Conservation (phyloP, 495 filamentous ascomycete genomes). For the Aspergillus carlsbadensis region DNA sequence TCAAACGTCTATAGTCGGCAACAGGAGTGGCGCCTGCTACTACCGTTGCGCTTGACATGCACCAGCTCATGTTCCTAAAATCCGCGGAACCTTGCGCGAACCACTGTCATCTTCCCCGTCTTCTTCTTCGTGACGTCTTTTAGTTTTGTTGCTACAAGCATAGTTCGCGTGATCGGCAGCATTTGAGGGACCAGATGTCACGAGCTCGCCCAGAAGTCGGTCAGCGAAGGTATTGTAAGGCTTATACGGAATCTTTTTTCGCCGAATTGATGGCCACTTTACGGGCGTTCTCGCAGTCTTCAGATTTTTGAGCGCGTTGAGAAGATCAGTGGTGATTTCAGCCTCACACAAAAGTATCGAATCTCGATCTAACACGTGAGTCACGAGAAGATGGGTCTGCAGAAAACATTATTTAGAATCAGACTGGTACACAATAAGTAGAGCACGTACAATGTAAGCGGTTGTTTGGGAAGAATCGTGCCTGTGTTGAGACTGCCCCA, state of each 20-base stretch:
- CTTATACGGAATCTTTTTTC: slow-evolving; percentile 14
- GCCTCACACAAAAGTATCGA: slow-evolving; percentile 19
- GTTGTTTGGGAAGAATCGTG: neutral
- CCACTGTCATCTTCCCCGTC: too few species aligned
- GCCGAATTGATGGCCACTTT: slow-evolving; percentile 13
- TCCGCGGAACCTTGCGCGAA: too few species aligned
- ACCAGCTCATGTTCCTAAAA: too few species aligned
- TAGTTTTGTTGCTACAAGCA: too few species aligned
- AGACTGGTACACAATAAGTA: neutral
- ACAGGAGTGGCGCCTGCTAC: too few species aligned
- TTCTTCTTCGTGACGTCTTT: too few species aligned
- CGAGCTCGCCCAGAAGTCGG: slow-evolving; percentile 11
- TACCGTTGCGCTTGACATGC: too few species aligned
- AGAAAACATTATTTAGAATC: slow-evolving; percentile 1
- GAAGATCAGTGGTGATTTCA: slow-evolving; percentile 16
- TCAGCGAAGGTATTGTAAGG: slow-evolving; percentile 18
- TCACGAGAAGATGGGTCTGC: slow-evolving; percentile 26
- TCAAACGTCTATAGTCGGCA: too few species aligned
- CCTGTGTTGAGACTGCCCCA: slow-evolving; percentile 20
- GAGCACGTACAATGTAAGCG: slow-evolving; percentile 15
- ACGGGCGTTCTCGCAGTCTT: slow-evolving; percentile 3
- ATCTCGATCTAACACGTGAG: slow-evolving; percentile 8
- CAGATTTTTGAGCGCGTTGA: slow-evolving; percentile 8
- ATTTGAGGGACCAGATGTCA: too few species aligned
- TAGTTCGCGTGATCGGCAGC: too few species aligned